Conservation (phyloP, 148 eudicot genomes). For the Chenopodium formosanum region DNA sequence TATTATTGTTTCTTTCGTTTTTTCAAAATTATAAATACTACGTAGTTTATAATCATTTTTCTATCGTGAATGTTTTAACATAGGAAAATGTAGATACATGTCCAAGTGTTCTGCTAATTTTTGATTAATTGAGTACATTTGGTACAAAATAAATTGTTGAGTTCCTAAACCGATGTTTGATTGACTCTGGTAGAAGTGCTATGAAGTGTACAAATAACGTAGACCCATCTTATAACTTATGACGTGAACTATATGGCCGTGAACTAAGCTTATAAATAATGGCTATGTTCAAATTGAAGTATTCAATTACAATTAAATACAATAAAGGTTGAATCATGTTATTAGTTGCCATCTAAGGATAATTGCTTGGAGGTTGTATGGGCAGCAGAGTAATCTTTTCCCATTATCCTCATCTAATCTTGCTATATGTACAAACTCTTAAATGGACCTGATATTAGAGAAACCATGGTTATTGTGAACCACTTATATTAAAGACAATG, state of each 20-base stretch:
- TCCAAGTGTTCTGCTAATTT: no score
- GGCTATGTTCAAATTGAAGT: background rate
- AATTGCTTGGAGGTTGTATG: no score
- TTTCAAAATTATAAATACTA: background rate
- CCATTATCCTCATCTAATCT: no score
- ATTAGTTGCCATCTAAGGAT: background rate
- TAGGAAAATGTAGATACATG: background rate
- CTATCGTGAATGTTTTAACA: background rate
- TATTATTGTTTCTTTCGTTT: background rate
- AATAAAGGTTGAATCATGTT: background rate
- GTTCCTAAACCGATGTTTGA: background rate
- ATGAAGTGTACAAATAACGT: background rate
- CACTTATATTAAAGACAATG: no score
- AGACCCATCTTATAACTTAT: background rate
- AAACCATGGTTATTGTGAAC: no score
- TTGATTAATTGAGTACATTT: background rate
- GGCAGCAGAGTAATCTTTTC: no score
- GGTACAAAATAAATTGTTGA: background rate
- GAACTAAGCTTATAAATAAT: background rate
- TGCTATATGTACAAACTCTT: no score
- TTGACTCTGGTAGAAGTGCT: background rate
- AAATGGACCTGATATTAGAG: no score
- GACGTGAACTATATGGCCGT: background rate
- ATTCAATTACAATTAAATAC: background rate
- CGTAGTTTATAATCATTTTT: background rate